Evolutionary conservation across 345 rosid species (phyloP).

Genomic region (Clarkia xantiana): DNA sequence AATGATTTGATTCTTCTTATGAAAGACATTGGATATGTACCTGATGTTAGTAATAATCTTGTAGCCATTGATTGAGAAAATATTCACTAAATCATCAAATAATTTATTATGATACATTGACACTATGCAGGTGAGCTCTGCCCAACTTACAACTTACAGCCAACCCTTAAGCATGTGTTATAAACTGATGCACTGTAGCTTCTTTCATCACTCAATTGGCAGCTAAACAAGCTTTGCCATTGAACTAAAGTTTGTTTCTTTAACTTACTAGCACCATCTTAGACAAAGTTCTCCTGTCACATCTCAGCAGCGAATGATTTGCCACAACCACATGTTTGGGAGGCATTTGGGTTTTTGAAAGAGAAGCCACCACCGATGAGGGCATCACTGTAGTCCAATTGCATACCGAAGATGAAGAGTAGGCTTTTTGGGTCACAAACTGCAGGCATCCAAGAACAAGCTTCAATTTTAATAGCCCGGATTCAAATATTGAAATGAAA

Average conservation of each 20-base stretch:
- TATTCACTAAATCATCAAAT: not conserved
- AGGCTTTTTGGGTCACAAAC: constrained; percentile 99
- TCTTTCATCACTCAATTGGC: too few species aligned
- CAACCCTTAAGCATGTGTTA: too few species aligned
- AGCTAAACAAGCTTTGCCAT: too few species aligned
- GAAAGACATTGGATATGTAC: constrained; percentile 19
- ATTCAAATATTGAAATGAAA: not conserved
- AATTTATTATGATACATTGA: not conserved
- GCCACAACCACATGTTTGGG: constrained; percentile 63
- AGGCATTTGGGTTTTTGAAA: constrained; percentile 89
- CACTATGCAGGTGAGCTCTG: too few species aligned
- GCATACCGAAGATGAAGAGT: constrained; percentile 90
- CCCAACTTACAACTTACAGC: too few species aligned
- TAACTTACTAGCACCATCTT: too few species aligned
- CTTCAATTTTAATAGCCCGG: not conserved
- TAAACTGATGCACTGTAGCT: too few species aligned
- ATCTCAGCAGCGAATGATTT: constrained; percentile 30
- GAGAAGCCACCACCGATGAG: constrained; percentile 96
- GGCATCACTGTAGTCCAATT: constrained; percentile 85
- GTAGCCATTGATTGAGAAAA: not conserved
- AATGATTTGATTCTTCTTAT: constrained; percentile 35
- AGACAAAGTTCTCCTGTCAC: constrained; percentile 7
- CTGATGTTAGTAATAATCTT: not conserved
- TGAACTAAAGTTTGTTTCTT: too few species aligned
- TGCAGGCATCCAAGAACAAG: constrained; percentile 22